These are phyloP conservation scores for Austroboletus novae-zelandiae DNA, from an alignment of 1,284 basidiomycete species.

Conservation along the genomic window DNA sequence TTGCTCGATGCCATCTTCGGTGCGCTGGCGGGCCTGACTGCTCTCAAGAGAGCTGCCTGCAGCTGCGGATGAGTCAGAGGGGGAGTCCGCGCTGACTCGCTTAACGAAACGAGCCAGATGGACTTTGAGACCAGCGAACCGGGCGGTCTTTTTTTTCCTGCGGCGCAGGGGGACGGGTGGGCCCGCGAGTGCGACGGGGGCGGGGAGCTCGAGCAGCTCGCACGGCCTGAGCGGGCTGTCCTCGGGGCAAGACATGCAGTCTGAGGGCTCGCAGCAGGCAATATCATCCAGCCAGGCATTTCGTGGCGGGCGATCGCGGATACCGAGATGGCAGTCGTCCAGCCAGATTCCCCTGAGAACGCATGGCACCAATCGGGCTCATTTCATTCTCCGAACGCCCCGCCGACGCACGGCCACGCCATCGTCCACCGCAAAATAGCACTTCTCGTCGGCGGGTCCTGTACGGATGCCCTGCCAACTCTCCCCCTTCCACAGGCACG, in stretches of 20 bases:
- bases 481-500: not conserved
- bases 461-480: not conserved
- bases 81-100: constrained; percentile 42
- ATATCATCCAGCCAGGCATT: not conserved
- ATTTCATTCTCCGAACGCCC: constrained; percentile 16
- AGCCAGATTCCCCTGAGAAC: constrained; percentile 10
- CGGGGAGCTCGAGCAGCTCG: constrained; percentile 20
- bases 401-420: not conserved
- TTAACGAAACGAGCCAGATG: constrained; percentile 45
- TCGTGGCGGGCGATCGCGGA: not conserved
- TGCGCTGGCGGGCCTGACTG: constrained; percentile 29
- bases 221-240: constrained; percentile 1
- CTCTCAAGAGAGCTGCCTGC: constrained; percentile 43
- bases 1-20: constrained; percentile 29
- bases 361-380: constrained; percentile 8
- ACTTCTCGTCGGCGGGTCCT: no score
- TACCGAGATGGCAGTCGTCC: no score
- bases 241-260: no score
- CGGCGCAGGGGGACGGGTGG: constrained; percentile 7
- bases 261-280: no score
- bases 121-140: constrained; percentile 38
- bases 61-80: constrained; percentile 41
- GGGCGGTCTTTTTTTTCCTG: constrained; percentile 33
- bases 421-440: not conserved
- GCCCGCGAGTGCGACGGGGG: constrained; percentile 18